A percentile compares a stretch with the other conserved stretches of the same genome.
Evolutionary conservation across 148 eudicot genomes (phyloP).

Genomic region (Rhododendron kiyosumense): DNA sequence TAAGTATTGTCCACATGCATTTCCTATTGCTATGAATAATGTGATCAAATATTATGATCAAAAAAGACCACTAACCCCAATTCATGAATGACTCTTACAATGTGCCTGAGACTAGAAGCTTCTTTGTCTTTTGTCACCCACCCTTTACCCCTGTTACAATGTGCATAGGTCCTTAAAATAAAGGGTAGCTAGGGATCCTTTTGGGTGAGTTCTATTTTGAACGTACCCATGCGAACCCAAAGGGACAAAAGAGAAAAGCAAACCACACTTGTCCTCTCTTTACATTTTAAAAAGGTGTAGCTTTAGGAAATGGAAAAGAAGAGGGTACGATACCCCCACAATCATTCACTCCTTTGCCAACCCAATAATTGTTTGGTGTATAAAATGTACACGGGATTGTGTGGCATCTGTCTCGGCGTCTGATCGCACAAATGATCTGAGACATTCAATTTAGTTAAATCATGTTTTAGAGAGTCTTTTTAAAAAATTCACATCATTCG

Average conservation of each 20-base stretch:
- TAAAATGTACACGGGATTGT: no score
- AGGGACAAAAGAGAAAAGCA: background rate
- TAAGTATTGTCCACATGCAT: no score
- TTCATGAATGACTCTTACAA: background rate
- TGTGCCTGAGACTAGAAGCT: background rate
- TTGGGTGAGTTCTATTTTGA: background rate
- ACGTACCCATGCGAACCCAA: background rate
- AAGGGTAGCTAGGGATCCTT: background rate
- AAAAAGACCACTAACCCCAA: background rate
- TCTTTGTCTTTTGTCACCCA: background rate
- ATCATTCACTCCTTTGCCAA: background rate
- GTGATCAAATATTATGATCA: background rate
- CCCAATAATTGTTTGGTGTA: constrained; percentile 3
- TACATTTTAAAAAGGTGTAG: background rate
- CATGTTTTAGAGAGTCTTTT: no score
- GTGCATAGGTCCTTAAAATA: background rate
- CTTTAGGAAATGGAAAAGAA: constrained; percentile 2
- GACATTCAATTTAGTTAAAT: no score
- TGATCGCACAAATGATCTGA: no score
- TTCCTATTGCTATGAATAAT: no score
- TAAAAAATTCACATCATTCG: no score
- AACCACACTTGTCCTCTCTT: background rate
- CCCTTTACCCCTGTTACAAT: background rate
- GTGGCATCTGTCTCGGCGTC: no score
- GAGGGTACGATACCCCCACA: background rate